phyloP scores from a whole-genome alignment of 345 rosid genomes.

The Murraya koenigii region DNA sequence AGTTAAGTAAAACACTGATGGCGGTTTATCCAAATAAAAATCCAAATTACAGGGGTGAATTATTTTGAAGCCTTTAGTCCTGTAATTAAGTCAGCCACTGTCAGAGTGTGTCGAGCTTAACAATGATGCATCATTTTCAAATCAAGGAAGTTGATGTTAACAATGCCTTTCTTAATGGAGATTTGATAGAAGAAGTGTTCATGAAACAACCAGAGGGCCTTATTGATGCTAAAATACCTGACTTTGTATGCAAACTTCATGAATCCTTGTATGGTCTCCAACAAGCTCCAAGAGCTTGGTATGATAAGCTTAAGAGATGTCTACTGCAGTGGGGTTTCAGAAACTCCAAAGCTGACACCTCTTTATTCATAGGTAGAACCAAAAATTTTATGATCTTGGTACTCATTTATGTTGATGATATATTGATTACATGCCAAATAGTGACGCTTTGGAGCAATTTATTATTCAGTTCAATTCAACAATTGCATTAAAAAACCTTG shows the following conservation, averaged over 20 bases:
- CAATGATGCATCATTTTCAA: neutral
- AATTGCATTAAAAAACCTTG: no score
- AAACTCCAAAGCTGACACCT: no score
- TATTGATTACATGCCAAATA: no score
- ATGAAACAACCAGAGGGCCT: neutral
- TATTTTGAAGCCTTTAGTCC: neutral
- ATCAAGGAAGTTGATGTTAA: neutral
- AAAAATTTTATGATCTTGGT: no score
- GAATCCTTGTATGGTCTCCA: neutral
- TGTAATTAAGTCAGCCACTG: neutral
- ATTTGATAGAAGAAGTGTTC: neutral
- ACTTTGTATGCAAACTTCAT: neutral
- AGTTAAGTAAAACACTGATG: neutral
- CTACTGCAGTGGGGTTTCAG: no score
- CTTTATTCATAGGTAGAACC: neutral
- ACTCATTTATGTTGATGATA: no score
- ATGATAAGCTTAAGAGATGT: neutral
- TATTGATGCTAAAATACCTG: accelerated
- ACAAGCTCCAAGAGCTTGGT: neutral
- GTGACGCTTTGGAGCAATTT: neutral
- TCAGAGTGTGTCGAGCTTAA: neutral
- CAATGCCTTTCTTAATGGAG: neutral
- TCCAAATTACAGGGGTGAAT: neutral
- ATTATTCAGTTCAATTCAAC: neutral
- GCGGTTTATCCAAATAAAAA: neutral